A percentile compares a stretch with the other conserved stretches of the same genome.
These are phyloP conservation scores for Kazachstania sp. DNA, from an alignment of 1,139 yeast species.

Conservation along the genomic window DNA sequence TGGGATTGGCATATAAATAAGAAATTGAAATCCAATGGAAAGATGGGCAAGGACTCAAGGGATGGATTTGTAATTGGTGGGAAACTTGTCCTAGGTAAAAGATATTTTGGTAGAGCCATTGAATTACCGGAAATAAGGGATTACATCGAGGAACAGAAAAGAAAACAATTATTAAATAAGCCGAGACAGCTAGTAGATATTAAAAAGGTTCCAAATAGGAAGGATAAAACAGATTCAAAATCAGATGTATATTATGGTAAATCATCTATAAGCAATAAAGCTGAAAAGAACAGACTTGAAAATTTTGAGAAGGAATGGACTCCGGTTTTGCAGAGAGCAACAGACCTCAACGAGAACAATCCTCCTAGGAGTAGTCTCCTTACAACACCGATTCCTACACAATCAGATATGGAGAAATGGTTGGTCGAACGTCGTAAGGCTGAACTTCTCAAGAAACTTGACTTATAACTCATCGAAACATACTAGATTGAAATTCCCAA, in stretches of 20 bases:
- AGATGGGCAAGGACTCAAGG: conserved; percentile 9
- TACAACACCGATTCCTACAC: conserved; percentile 1
- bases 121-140: conserved; percentile 70
- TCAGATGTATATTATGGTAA: not conserved
- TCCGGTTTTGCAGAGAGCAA: conserved; percentile 4
- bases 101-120: conserved; percentile 78
- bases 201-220: conserved; percentile 8
- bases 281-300: not conserved
- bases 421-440: conserved; percentile 3
- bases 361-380: not conserved
- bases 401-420: conserved; percentile 1
- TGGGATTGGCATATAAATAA: conserved; percentile 73
- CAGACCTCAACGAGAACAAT: not conserved
- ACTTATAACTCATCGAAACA: not conserved
- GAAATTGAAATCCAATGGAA: conserved; percentile 44
- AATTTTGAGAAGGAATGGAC: conserved; percentile 12
- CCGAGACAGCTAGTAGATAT: conserved; percentile 5
- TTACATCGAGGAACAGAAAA: conserved; percentile 36
- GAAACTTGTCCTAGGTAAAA: conserved; percentile 37
- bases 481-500: no score
- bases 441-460: conserved; percentile 1
- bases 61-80: conserved; percentile 17
- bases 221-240: not conserved
- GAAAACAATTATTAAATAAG: conserved; percentile 7
- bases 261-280: not conserved